Evolutionary conservation across 768 basidiomycete genomes (phyloP).

Genomic region (Psilocybe subaeruginosa): DNA sequence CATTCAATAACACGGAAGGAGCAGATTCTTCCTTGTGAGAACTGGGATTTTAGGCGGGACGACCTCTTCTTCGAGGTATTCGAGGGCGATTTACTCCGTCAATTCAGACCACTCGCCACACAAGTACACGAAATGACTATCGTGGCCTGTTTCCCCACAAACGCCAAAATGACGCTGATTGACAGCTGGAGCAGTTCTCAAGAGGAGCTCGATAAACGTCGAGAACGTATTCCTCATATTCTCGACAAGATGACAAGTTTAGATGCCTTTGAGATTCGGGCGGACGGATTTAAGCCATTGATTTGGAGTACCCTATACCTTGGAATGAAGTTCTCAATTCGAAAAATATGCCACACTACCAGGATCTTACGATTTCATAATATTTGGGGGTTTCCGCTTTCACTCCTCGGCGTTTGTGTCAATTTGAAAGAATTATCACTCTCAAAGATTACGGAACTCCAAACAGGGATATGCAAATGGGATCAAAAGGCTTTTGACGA

Average conservation of each 20-base stretch:
- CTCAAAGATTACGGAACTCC: background rate
- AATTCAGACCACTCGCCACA: background rate
- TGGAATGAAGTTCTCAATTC: background rate
- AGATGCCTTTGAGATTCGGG: background rate
- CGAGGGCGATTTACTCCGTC: background rate
- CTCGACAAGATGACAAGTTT: background rate
- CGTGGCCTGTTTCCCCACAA: background rate
- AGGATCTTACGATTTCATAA: background rate
- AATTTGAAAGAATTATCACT: background rate
- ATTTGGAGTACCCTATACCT: background rate
- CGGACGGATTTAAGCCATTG: background rate
- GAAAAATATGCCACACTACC: background rate
- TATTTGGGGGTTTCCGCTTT: background rate
- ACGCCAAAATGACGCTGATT: background rate
- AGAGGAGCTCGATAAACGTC: background rate
- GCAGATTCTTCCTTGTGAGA: background rate
- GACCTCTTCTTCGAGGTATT: conserved; percentile 3
- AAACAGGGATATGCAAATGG: background rate
- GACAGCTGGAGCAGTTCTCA: background rate
- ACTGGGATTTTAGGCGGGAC: background rate
- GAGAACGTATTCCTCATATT: background rate
- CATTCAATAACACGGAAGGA: background rate
- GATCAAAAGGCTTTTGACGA: background rate
- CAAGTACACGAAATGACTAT: background rate
- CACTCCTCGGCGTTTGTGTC: background rate